phyloP scores from a whole-genome alignment of 306 rosid genomes.

The Hylodesmum podocarpum region DNA sequence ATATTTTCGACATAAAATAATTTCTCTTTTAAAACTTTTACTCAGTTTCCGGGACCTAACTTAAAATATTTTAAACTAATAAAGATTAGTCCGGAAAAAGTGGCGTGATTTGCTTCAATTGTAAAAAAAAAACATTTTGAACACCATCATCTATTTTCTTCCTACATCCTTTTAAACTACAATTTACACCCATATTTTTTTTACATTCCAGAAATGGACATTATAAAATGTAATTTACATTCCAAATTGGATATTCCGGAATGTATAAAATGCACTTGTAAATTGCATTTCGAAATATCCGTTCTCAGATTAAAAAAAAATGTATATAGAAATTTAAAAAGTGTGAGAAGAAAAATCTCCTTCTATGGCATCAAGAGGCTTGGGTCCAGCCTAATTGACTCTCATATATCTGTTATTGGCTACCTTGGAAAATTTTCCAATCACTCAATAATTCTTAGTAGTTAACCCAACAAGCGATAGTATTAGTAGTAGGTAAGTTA shows the following conservation, averaged over 20 bases:
- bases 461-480: neutral
- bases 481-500: neutral
- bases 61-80: constrained; percentile 22
- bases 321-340: no score
- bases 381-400: neutral
- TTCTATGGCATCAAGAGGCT: constrained; percentile 5
- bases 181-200: no score
- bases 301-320: no score
- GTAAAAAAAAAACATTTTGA: neutral
- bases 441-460: neutral
- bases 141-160: neutral
- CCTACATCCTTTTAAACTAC: no score
- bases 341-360: no score
- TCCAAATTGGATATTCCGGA: no score
- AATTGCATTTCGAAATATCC: no score
- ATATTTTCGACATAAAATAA: neutral
- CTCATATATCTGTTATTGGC: neutral
- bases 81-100: constrained; percentile 19
- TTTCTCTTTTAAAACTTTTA: neutral
- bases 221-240: no score
- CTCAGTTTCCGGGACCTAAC: neutral
- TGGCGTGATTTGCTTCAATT: neutral
- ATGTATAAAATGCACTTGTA: no score
- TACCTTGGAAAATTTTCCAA: neutral
- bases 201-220: no score